A percentile compares a stretch with the other conserved stretches of the same genome.
phyloP scores from a whole-genome alignment of 2,329 filamentous ascomycete species.

The Trichoderma aggressivum region DNA sequence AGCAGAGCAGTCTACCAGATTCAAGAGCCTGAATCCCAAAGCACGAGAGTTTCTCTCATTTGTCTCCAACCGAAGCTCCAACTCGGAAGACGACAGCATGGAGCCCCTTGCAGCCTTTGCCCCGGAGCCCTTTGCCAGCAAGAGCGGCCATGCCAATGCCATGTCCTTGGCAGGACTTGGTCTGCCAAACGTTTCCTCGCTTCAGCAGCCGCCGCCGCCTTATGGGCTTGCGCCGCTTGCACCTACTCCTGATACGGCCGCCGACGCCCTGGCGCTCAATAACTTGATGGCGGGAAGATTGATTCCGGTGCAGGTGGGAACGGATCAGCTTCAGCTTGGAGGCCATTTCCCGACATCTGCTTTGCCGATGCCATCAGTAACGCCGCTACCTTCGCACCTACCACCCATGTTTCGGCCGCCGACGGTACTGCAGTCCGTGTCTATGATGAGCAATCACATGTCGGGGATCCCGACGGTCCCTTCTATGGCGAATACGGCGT shows the following conservation, averaged over 20 bases:
- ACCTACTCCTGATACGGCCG: background rate
- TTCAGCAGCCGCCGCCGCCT: background rate
- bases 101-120: background rate
- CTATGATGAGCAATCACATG: background rate
- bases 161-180: background rate
- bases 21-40: conserved; percentile 30
- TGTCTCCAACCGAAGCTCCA: background rate
- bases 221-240: background rate
- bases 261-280: background rate
- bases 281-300: background rate
- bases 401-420: background rate
- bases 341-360: background rate
- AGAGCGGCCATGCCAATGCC: background rate
- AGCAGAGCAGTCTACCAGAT: conserved; percentile 18
- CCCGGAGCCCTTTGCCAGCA: background rate
- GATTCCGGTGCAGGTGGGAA: background rate
- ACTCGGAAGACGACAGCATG: background rate
- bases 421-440: conserved; percentile 1
- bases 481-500: background rate
- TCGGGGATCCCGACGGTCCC: background rate
- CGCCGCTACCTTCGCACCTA: background rate
- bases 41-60: conserved; percentile 36
- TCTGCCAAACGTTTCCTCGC: background rate
- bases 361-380: background rate
- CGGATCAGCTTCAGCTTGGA: conserved; percentile 9